phyloP scores from a whole-genome alignment of 1,284 basidiomycete species.

The Fomitiporia mediterranea region DNA sequence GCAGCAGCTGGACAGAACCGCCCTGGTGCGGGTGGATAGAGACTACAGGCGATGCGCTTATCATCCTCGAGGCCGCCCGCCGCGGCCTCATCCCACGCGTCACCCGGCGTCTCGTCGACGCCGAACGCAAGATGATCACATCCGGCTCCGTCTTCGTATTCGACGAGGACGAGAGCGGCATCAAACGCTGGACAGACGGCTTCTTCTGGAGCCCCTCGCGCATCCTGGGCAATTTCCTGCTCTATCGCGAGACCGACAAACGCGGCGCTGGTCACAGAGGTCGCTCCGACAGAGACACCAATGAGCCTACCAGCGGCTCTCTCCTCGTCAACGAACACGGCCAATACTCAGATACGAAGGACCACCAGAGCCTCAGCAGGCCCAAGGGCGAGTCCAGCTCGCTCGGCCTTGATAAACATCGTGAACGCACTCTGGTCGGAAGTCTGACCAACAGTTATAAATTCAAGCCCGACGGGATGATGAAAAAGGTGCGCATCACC shows the following conservation, averaged over 20 bases:
- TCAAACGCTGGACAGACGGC: conserved; percentile 98
- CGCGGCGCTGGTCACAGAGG: conserved; percentile 57
- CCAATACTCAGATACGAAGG: conserved; percentile 31
- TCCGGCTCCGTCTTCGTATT: conserved; percentile 97
- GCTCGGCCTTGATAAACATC: conserved; percentile 55
- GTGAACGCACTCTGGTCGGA: conserved; percentile 80
- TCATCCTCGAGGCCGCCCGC: conserved; percentile 92
- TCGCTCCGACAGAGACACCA: conserved; percentile 5
- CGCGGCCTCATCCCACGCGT: conserved; percentile 89
- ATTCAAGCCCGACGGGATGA: conserved; percentile 86
- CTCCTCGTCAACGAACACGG: conserved; percentile 29
- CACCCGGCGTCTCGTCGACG: conserved; percentile 89
- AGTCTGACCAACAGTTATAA: conserved; percentile 88
- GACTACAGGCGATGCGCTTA: conserved; percentile 90
- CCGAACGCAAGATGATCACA: conserved; percentile 89
- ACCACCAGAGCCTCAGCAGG: conserved; percentile 47
- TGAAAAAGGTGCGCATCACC: conserved; percentile 75
- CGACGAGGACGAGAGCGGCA: conserved; percentile 95
- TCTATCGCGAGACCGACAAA: conserved; percentile 91
- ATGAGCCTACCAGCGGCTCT: conserved; percentile 17
- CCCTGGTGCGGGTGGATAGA: conserved; percentile 93
- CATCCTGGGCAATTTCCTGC: conserved; percentile 91
- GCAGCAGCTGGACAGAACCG: conserved; percentile 63
- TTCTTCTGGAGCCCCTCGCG: conserved; percentile 87
- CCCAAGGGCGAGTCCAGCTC: conserved; percentile 50